Evolutionary conservation across 768 basidiomycete species (phyloP).

Genomic region (Fibroporia radiculosa): DNA sequence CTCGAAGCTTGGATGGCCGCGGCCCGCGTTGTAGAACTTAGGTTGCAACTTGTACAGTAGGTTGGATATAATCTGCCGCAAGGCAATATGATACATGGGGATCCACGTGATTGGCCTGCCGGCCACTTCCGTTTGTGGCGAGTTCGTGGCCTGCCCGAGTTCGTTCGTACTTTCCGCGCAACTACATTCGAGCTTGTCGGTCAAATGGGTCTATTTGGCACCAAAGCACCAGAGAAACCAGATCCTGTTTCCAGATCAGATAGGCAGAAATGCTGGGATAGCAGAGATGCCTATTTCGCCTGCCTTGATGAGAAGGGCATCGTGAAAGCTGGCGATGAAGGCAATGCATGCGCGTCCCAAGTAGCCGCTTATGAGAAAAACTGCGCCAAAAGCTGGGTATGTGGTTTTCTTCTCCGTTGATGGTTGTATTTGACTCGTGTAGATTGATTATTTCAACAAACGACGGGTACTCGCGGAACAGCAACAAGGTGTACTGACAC

Average conservation of each 20-base stretch:
- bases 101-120: no score
- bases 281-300: conserved; percentile 73
- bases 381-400: conserved; percentile 88
- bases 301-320: conserved; percentile 71
- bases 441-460: conserved; percentile 96
- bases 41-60: no score
- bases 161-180: no score
- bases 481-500: conserved; percentile 63
- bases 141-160: no score
- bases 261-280: conserved; percentile 80
- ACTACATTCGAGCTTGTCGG: background rate
- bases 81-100: no score
- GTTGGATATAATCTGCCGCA: no score
- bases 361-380: conserved; percentile 54
- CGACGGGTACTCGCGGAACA: conserved; percentile 75
- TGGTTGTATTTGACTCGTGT: conserved; percentile 1
- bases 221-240: conserved; percentile 30
- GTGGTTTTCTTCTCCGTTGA: conserved; percentile 21
- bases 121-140: no score
- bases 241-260: conserved; percentile 47
- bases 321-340: conserved; percentile 70
- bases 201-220: conserved; percentile 30
- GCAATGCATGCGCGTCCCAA: conserved; percentile 47
- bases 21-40: no score
- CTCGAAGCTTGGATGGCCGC: no score